Evolutionary conservation across 2,329 filamentous ascomycete genomes (phyloP), one percentile per base, ranked within the genome.

Genomic region (Chrysoporthe deuterocubensis): DNA sequence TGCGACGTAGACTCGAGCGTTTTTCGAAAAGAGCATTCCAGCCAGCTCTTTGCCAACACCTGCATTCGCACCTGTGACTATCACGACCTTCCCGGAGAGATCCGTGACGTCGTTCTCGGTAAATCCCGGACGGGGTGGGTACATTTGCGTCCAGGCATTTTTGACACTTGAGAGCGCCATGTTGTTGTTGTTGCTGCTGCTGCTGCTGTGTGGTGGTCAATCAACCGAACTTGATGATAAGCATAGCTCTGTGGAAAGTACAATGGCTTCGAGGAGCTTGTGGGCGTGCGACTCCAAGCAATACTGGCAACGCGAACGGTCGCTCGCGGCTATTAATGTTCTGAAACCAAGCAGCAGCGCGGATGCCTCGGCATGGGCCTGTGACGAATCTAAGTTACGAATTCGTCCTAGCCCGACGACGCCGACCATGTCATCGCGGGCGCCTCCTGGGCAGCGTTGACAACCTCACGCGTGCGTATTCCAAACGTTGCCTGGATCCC

Each of bases 1-100:
- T 3, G 81, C 82, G 46, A 85, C 71, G 71, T 85, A 86, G 32
- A 86, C 80, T 6, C 77, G 84, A 34, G 76, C 83, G 63, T 83
- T 81, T n/a, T 77, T 78, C 3, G 74, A 72, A 73, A 86, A 87
- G 13, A 87, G 77, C 6, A 86, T 79, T 42, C 78, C 78, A 59
- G 74, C 75, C 13, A 86, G 76, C 68, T 84, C 81, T 58, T 79
- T 77, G 14, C 83, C 84, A 4, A 84, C 76, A 83, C 67, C 67
- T 7, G 60, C 52, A 46, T 50, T 67, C n/a, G 60, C 60, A 3
- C 67, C 67, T 16, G 67, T 86, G 11, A 86, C 79, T 62, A 86
- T 80, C 74, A 78, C 81, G 40, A 74, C 73, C 73, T 76, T 73
- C 72, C 57, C 34, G 34, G 54, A 57, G 13, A 57, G 54, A 21